Base-by-base conservation (phyloP, 169 alveolate genomes). In the Blepharisma undulans region DNA sequence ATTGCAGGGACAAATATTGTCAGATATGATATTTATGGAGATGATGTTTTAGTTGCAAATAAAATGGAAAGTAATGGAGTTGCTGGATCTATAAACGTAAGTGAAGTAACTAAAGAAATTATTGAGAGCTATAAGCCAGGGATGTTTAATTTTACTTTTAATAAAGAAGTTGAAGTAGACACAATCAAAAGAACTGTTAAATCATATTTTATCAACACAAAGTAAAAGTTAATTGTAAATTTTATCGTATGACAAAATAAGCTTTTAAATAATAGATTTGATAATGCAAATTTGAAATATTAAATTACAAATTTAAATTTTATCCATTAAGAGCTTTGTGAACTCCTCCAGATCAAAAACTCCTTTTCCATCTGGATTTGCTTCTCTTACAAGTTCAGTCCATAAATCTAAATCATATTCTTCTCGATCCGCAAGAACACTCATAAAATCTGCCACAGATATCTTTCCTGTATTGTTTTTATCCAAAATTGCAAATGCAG, bases 1-100 rank as follows among this genome's bases (percentile, higher is more conserved):
- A 86, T 93, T 22, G 88, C 86, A 36, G 95, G 95, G 4, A 93
- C 91, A n/a, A 85, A 87, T 66, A 88, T 93, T 61, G 95, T 93
- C 21, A 93, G 95, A 82, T 93, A 93, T 91, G 95, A 93, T 91
- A 90, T 93, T 14, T 93, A 85, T 88, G 95, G 95, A 32, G 60
- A 84, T 32, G 94, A 90, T 87, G 95, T 93, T 66, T 32, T 91
- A 82, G 60, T 90, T 27, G 92, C 95, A 25, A 93, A 93, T 76
- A 93, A 93, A 74, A 93, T 93, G 91, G 95, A 93, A 76, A 89
- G 93, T 32, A 36, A 84, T 1, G 95, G 95, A 59, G 60, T 14
- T 4, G 93, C 95, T 60, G 94, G 94, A 0, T 81, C 61, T 72
- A 88, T 93, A 25, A 81, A 36, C 78, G 91, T 93, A 5, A 86